Percentiles rank a stretch among this genome's conserved stretches.
phyloP scores from a whole-genome alignment of 345 rosid genomes.

The Mangifera indica region DNA sequence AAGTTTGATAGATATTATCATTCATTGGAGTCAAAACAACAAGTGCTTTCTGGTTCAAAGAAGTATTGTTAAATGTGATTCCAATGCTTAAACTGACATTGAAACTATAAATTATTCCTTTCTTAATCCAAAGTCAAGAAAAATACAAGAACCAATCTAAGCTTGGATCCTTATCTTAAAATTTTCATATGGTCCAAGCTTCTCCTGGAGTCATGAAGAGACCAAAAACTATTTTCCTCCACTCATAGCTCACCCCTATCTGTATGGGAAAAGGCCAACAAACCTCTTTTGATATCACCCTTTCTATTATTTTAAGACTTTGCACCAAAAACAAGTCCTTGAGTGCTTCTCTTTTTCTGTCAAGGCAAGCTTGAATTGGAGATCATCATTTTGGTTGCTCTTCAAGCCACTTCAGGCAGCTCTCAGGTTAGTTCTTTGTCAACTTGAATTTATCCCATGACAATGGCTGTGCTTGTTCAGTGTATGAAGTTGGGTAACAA shows the following conservation, averaged over 20 bases:
- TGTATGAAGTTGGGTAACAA: neutral
- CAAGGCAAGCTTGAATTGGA: conserved; percentile 12
- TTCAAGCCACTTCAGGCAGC: conserved; percentile 23
- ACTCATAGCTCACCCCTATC: conserved; percentile 82
- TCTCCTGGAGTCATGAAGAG: conserved; percentile 40
- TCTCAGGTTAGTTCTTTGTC: conserved; percentile 35
- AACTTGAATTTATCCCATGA: neutral
- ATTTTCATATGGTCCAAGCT: conserved; percentile 27
- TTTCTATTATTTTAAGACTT: neutral
- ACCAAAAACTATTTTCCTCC: conserved; percentile 50
- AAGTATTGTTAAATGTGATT: neutral
- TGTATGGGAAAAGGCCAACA: conserved; percentile 55
- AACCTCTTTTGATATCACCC: conserved; percentile 13
- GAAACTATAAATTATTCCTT: neutral
- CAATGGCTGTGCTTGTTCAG: neutral
- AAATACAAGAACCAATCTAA: neutral
- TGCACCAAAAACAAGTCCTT: conserved; percentile 15
- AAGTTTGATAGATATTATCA: neutral
- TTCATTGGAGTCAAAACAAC: neutral
- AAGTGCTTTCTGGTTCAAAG: neutral
- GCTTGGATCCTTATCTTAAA: conserved; percentile 34
- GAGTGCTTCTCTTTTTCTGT: conserved; percentile 16
- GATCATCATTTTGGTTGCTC: conserved; percentile 22
- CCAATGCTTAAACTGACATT: neutral
- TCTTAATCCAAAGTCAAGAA: neutral